Base-by-base conservation (phyloP, 2,329 filamentous ascomycete genomes). In the Cercospora brassicicola region DNA sequence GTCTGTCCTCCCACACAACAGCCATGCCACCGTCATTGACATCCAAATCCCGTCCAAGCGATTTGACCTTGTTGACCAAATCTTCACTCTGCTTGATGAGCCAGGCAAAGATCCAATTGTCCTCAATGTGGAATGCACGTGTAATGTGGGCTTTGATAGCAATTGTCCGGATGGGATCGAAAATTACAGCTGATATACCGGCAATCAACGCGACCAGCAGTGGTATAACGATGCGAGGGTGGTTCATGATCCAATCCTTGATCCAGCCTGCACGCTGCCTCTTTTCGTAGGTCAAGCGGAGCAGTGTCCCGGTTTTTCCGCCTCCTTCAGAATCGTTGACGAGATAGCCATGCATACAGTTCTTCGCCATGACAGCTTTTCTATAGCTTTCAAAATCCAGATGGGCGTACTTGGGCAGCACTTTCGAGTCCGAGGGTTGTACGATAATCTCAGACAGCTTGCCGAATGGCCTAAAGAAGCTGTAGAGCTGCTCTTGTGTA, bases 111-210 rank as follows among this genome's bases (percentile, higher is more conserved):
- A 94, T 75, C 57, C 82, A 85, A 75, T 89, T 94, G 69, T 95
- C 89, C 55, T 88, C 89, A 33, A 95, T 82, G 66, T 91, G 87
- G 69, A 95, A 88, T 0, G 89, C 88, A 57, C 90, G 87, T 33
- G 93, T 93, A 61, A 99, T 89, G 77, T 97, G 93, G 3, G 90
- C 86, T 76, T 93, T 93, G 81, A 98, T 92, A 75, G 96, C 97
- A 77, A 96, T 95, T 0, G 93, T 94, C 55, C 95, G 89, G 67
- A 99, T 94, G 7, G 95, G 95, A 74, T 99, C 95, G 75, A 99
- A 98, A 7, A 98, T 85, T 0, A 92, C 88, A 20, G 97, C 93
- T 0, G 94, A 96, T 59, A 95, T 83, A 36, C 90, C 89, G 0
- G 94, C 93, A 31, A 97, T 78, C 2, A 98, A 81, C 1, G 93